Evolutionary conservation across 2,329 filamentous ascomycete species (phyloP), one percentile per base, ranked within the genome.

Genomic region (Aphanocladium album): DNA sequence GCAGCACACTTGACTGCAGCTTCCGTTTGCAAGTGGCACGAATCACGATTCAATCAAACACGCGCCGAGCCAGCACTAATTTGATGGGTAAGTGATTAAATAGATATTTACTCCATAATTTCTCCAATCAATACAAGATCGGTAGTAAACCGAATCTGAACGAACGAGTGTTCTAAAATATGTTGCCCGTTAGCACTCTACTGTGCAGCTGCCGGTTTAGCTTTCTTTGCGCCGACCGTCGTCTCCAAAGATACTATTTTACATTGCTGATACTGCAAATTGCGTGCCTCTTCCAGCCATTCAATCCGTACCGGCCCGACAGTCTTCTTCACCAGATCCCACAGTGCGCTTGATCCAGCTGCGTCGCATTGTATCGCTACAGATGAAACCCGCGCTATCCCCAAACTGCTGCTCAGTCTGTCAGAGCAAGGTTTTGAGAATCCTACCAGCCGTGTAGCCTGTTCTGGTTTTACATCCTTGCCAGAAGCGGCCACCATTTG

Each of bases 351-450:
- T 0, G 83, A 78, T 46, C 83, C 80, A 0, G 86, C 85, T 0
- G 87, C 84, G 41, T 76, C 80, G 7, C 77, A 75, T 21, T 78
- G 71, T 7, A 91, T 70, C 0, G 82, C 89, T 35, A 91, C 74
- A 23, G 86, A 85, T 1, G 87, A 89, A 0, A 86, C 85, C 37
- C 86, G 80, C 1, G 86, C 84, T 11, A 90, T 77, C 2, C 83
- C 83, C 3, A 91, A 75, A 21, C 79, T 79, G 33, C 74, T 71
- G 52, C 82, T 82, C 17, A 91, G 72, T 14, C 80, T 79, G 17
- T 82, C 75, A 50, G 87, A 86, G 54, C 80, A 83, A 1, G 80
- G 74, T 57, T 81, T 84, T 0, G 86, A 86, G 51, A 91, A 80
- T 1, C 84, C 82, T 2, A 91, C 78, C 2, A 91, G 77, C 23